Conservation (phyloP, 257 asterid genomes). For the Lithospermum erythrorhizon region DNA sequence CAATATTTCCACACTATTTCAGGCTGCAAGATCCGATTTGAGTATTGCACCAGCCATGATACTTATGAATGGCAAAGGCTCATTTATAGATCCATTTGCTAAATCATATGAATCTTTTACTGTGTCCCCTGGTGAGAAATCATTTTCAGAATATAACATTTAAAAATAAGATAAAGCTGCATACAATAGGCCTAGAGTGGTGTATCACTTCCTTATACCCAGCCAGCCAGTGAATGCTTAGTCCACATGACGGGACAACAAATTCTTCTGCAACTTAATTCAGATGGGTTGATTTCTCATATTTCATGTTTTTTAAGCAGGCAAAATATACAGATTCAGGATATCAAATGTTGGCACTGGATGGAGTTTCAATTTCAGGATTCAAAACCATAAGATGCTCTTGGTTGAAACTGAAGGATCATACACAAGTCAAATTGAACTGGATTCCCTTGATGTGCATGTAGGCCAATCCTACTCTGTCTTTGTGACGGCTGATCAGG, state of each 20-base stretch:
- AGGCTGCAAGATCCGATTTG: slow-evolving; percentile 28
- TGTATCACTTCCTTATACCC: too few species aligned
- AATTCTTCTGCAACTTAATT: too few species aligned
- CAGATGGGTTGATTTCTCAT: too few species aligned
- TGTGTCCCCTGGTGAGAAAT: slow-evolving; percentile 29
- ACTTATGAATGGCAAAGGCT: slow-evolving; percentile 68
- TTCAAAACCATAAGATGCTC: slow-evolving; percentile 44
- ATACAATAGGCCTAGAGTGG: too few species aligned
- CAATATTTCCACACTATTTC: not conserved
- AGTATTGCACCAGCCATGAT: slow-evolving; percentile 18
- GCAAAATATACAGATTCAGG: slow-evolving; percentile 50
- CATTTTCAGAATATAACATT: not conserved
- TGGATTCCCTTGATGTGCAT: slow-evolving; percentile 53
- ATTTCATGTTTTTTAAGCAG: slow-evolving; percentile 11
- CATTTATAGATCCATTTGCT: slow-evolving; percentile 24
- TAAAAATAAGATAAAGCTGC: too few species aligned
- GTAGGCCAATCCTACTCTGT: slow-evolving; percentile 76
- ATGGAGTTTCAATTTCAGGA: slow-evolving; percentile 54
- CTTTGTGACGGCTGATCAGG: slow-evolving; percentile 43
- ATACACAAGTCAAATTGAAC: slow-evolving; percentile 31
- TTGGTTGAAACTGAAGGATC: slow-evolving; percentile 68
- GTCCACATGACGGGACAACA: not conserved
- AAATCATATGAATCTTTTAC: slow-evolving; percentile 32
- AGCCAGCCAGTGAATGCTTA: not conserved
- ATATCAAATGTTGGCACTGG: slow-evolving; percentile 48